Evolutionary conservation across 805 yeast genomes (phyloP), one percentile per base, ranked within the genome.

Genomic region (Yamadazyma sp.): DNA sequence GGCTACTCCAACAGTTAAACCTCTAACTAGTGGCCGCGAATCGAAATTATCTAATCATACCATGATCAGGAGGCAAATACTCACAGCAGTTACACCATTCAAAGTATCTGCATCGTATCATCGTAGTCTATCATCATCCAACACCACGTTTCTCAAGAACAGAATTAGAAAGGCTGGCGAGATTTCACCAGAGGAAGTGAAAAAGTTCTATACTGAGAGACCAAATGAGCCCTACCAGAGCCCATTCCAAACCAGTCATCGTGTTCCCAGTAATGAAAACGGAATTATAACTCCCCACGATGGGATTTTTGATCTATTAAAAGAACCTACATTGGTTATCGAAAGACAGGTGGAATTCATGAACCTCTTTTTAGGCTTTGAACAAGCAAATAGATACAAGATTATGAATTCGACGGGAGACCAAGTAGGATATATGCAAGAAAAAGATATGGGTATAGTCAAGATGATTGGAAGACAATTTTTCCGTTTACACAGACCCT

Each of bases 281-380:
- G 83, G 82, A 1, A 52, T 78, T 14, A 71, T 82, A 16, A 71
- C 75, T 3, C 65, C 66, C 4, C 58, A 70, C 8, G 88, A 84
- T 53, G 81, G 84, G 0, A 71, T 84, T 15, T 73, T 78, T 19
- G 67, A 71, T 28, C 64, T 90, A 5, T 62, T 91, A 27, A 73
- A 73, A 28, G 87, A 87, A 50, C 97, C 97, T 1, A 84, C 91
- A 4, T 59, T 91, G 14, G 88, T 91, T 1, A 78, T 93, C 31
- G 96, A 91, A 54, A 73, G 99, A 40, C 84, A 86, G 54, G 69
- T 93, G 16, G 98, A 93, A 63, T 73, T 82, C 67, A 82, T 88
- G 88, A 90, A 88, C 54, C 70, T 93, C 12, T 73, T 89, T 37
- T 54, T 90, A 9, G 97, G 97, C 1, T 87, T 85, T 51, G 98